These are phyloP conservation scores for Paramecium bursaria DNA, from an alignment of 73 alveolate genomes.

Conservation along the genomic window DNA sequence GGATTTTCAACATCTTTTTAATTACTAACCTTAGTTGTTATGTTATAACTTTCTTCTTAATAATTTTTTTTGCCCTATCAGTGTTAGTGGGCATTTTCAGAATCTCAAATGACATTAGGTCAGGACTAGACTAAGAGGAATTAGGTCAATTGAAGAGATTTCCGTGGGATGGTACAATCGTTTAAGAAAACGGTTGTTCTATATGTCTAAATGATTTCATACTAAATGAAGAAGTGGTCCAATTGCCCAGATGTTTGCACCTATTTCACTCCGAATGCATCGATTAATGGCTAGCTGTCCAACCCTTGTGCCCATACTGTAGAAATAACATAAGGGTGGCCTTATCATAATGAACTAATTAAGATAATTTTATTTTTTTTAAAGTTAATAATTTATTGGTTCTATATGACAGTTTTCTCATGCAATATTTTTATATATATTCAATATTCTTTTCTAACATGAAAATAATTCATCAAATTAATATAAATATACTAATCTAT, in stretches of 20 bases:
- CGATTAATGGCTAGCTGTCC: conserved; percentile 46
- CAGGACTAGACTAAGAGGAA: conserved; percentile 7
- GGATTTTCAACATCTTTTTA: conserved; percentile 47
- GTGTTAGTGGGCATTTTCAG: conserved; percentile 1
- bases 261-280: conserved; percentile 44
- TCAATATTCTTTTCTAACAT: too few relatives aligned
- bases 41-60: background rate
- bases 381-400: too few relatives aligned
- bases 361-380: too few relatives aligned
- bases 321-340: conserved; percentile 13
- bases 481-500: too few relatives aligned
- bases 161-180: background rate
- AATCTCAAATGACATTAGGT: background rate
- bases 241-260: conserved; percentile 40
- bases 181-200: background rate
- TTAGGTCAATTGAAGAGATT: background rate
- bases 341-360: too few relatives aligned
- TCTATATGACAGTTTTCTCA: too few relatives aligned
- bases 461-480: too few relatives aligned
- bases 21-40: conserved; percentile 4
- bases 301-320: conserved; percentile 53
- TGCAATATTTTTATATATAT: too few relatives aligned
- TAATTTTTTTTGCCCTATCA: background rate
- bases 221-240: background rate
- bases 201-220: conserved; percentile 10